These are phyloP conservation scores for Solanum chmielewskii DNA, from an alignment of 257 asterid species.

Conservation along the genomic window DNA sequence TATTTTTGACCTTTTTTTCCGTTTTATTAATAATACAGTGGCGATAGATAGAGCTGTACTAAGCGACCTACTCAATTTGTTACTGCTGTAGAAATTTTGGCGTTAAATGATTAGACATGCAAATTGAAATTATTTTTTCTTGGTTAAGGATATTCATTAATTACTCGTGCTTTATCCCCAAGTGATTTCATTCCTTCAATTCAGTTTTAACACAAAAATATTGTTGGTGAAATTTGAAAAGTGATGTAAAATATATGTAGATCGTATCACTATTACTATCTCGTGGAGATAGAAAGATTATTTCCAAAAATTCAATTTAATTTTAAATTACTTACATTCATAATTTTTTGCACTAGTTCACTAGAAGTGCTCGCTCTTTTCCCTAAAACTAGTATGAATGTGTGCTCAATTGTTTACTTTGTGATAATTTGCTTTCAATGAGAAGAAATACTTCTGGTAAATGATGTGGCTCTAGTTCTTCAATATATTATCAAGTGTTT, in stretches of 20 bases:
- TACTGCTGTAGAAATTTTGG: neutral
- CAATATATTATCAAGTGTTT: neutral
- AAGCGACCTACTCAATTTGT: neutral
- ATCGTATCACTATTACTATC: too few relatives aligned
- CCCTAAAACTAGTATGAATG: neutral
- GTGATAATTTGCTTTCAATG: neutral
- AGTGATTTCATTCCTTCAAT: neutral
- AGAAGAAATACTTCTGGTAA: neutral
- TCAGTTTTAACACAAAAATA: neutral
- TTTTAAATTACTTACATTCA: too few relatives aligned
- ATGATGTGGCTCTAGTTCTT: neutral
- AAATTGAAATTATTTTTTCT: neutral
- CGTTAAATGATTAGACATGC: neutral
- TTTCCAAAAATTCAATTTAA: neutral
- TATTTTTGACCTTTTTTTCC: too few relatives aligned
- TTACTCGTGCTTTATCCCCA: neutral
- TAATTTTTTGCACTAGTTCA: too few relatives aligned
- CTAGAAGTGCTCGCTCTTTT: neutral
- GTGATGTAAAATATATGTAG: too few relatives aligned
- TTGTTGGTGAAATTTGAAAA: too few relatives aligned
- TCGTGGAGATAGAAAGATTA: too few relatives aligned
- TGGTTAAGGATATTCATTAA: neutral
- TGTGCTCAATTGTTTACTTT: neutral
- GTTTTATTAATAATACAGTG: neutral
- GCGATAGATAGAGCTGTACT: neutral